Evolutionary conservation across 805 yeast genomes (phyloP).

Genomic region (Kodamaea hsintzibuensis): DNA sequence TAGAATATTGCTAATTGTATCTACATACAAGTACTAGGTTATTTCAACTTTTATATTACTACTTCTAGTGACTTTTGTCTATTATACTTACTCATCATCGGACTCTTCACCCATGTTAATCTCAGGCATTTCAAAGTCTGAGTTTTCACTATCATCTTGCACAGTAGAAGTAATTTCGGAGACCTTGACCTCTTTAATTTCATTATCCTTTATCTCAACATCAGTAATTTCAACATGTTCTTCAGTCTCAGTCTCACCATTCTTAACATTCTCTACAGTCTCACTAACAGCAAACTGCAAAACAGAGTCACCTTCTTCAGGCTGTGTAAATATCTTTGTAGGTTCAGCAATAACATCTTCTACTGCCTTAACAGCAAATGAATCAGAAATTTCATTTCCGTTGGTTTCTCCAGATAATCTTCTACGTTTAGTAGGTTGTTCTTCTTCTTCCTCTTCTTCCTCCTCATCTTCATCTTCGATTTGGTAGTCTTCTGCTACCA

Average conservation of each 20-base stretch:
- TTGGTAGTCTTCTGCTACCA: neutral
- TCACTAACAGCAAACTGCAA: constrained; percentile 1
- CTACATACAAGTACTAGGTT: too few relatives aligned
- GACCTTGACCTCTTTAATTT: neutral
- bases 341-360: constrained; percentile 1
- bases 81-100: constrained; percentile 32
- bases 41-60: neutral
- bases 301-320: neutral
- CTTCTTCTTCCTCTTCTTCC: constrained; percentile 8
- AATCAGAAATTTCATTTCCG: neutral
- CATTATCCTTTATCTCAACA: neutral
- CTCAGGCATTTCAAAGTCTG: constrained; percentile 55
- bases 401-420: neutral
- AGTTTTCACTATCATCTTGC: constrained; percentile 28
- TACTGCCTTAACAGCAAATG: neutral
- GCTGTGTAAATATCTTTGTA: neutral
- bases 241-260: too few relatives aligned
- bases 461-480: constrained; percentile 12
- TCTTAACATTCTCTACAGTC: constrained; percentile 2
- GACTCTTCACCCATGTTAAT: constrained; percentile 45
- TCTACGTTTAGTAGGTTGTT: constrained; percentile 5
- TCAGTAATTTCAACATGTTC: neutral
- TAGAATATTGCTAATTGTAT: too few relatives aligned
- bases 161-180: neutral
- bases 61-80: neutral